Evolutionary conservation across 495 filamentous ascomycete genomes (phyloP), one percentile per base, ranked within the genome.

Genomic region (Saxophila tyrrhenica): DNA sequence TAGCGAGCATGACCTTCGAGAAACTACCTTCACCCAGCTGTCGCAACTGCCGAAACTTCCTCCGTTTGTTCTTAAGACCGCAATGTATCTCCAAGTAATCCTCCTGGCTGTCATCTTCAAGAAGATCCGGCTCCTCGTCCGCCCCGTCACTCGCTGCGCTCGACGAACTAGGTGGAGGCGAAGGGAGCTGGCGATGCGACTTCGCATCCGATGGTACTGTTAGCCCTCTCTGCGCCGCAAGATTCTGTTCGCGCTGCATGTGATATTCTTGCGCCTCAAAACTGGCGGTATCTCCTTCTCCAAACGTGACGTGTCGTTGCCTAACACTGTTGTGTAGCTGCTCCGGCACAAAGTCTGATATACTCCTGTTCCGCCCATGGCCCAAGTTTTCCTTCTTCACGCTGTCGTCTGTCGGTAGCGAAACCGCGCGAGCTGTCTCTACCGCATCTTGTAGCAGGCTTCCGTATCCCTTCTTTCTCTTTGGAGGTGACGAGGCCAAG

Each of bases 1-100:
- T 94, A 2, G 89, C 91, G 10, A 98, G 74, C 65, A 89, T 81
- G 24, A 98, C 92, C 59, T 86, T 86, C 68, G 89, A 95, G 67
- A 98, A 98, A 1, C 92, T 95, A 15, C 92, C 92, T 55, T 95
- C 87, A 9, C 92, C 92, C 10, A 98, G 75, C 60, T 83, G 71
- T 50, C 83, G 84, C 22, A 98, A 66, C 29, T 84, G 85, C 59
- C 85, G 75, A 79, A 87, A 98, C 58, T 78, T 73, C 51, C 75
- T 77, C 23, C 74, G 65, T 51, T 79, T 81, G 48, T 70, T 66
- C 56, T 81, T 76, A 22, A 74, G 68, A 10, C 79, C 73, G 22
- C 72, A 76, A 46, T 67, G 72, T 19, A 86, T 84, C 52, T 82
- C 79, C 47, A 85, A 83, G 55, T 77, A 82, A 41, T 84, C 77